These are phyloP conservation scores for Triadica sebifera DNA, from an alignment of 345 rosid species.

Conservation along the genomic window DNA sequence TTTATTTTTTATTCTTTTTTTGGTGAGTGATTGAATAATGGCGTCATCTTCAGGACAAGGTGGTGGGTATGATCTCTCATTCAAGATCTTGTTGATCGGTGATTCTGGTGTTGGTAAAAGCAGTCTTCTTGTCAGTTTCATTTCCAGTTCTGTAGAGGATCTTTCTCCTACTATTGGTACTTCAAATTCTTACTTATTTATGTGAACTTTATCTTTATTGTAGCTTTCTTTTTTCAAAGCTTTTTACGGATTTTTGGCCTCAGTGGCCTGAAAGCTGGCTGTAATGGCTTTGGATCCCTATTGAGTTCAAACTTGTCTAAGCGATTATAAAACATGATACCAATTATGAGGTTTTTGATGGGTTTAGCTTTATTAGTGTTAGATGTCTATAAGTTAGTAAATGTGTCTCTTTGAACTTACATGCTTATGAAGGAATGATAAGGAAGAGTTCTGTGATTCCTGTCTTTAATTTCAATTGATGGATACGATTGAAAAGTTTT, in stretches of 20 bases:
- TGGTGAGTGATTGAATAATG: conserved; percentile 39
- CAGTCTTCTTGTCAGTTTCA: conserved; percentile 94
- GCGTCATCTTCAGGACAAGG: conserved; percentile 78
- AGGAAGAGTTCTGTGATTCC: background rate
- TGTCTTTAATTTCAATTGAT: background rate
- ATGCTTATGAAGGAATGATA: background rate
- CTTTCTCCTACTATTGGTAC: conserved; percentile 91
- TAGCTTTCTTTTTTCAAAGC: background rate
- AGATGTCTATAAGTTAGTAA: background rate
- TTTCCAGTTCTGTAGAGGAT: conserved; percentile 68
- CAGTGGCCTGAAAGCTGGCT: background rate
- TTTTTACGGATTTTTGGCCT: too few relatives aligned
- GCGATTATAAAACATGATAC: background rate
- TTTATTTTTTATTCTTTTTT: background rate
- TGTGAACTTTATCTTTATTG: background rate
- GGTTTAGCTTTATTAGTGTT: background rate
- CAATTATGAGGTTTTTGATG: background rate
- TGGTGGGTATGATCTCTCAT: conserved; percentile 74
- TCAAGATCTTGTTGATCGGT: conserved; percentile 96
- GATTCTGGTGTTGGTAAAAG: conserved; percentile 98
- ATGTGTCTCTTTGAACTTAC: background rate
- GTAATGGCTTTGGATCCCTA: conserved; percentile 15
- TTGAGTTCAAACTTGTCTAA: background rate
- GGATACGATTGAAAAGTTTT: background rate
- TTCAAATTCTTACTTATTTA: background rate